Percentiles rank a stretch among this genome's conserved stretches.
These are phyloP conservation scores for Sarcodon sp. DNA, from an alignment of 768 basidiomycete genomes.

Conservation along the genomic window DNA sequence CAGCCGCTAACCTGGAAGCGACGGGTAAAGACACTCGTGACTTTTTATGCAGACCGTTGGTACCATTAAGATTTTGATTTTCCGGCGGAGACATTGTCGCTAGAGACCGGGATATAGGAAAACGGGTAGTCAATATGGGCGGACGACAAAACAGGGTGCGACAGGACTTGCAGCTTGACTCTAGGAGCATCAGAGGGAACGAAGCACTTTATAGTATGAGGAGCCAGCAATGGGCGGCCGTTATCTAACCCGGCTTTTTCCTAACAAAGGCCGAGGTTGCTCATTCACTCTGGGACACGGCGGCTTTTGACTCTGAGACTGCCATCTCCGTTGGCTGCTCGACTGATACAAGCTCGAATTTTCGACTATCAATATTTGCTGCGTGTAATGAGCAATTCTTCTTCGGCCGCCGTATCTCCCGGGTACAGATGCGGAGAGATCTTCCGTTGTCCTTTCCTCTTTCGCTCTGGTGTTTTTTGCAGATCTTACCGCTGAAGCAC, in stretches of 20 bases:
- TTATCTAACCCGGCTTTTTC: background rate
- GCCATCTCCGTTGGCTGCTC: too few species aligned
- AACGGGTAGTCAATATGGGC: constrained; percentile 5
- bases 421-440: too few species aligned
- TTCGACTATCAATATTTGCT: too few species aligned
- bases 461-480: too few species aligned
- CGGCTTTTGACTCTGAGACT: too few species aligned
- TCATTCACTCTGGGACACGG: background rate
- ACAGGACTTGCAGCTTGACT: background rate
- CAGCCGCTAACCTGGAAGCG: constrained; percentile 61
- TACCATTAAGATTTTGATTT: constrained; percentile 11
- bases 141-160: background rate
- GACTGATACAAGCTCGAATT: too few species aligned
- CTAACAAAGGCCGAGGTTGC: background rate
- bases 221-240: constrained; percentile 5
- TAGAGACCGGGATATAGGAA: constrained; percentile 4
- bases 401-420: too few species aligned
- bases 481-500: too few species aligned
- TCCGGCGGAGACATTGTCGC: constrained; percentile 9
- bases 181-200: background rate
- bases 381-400: too few species aligned
- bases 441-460: too few species aligned
- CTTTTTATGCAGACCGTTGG: constrained; percentile 14
- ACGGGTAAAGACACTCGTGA: constrained; percentile 29
- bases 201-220: background rate